Evolutionary conservation across 129 eudicot genomes (phyloP), one percentile per base, ranked within the genome.

Genomic region (Artemisia tridentata): DNA sequence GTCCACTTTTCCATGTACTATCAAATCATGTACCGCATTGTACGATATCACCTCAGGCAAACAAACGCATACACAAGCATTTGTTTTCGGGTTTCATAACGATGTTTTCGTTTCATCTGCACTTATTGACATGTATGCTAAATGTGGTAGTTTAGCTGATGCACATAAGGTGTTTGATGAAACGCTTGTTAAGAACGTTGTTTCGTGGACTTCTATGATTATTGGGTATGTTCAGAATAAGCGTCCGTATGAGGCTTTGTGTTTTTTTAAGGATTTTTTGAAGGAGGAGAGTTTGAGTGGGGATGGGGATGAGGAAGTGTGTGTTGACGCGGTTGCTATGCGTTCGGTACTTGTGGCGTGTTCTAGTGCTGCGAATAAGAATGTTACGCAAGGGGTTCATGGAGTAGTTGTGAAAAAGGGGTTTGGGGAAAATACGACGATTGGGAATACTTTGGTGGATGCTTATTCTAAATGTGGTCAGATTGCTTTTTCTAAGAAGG

Each of bases 151-250:
- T 7, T 61, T 82, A 64, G 74, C 74, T 18, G 81, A 80, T 52
- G 91, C 87, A 13, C 75, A 68, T 8, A 73, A 80, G 49, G 45
- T 85, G 87, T 85, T 85, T 63, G 85, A 82, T 25, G 87, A 71
- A 80, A 65, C 78, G 64, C 84, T 84, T 65, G 64, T 15, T 9
- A 45, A 87, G 75, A 82, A 82, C 62, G 80, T 76, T 27, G 82
- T 85, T 69, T 85, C 87, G 60, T 85, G 91, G 91, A 85, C 87
- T 78, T 79, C 87, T 11, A 80, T 85, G 83, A 77, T 85, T 60
- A 69, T 76, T 52, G 87, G 91, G 56, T 82, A 76, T 57, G 81
- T 85, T 16, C 84, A 69, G 62, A 73, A 79, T 29, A 85, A 78
- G 43, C 34, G 58, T 17, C 78, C 85, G 3, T 43, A 63, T 53